Evolutionary conservation across 768 basidiomycete genomes (phyloP).

Genomic region (Megacollybia marginata): DNA sequence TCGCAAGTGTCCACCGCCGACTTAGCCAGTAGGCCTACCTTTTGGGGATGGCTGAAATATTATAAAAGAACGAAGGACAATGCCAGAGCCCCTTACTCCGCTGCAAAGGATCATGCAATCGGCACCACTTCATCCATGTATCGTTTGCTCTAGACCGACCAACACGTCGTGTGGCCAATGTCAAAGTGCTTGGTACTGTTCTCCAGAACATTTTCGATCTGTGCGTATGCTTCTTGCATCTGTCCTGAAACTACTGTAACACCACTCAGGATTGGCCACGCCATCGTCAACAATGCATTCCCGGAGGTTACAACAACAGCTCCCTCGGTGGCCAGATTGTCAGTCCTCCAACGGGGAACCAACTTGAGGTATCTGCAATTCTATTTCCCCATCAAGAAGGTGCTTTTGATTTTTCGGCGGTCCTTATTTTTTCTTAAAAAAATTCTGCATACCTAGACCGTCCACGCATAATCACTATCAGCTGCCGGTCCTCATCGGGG

Average conservation of each 20-base stretch:
- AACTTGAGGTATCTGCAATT: conserved; percentile 59
- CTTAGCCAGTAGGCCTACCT: too few species aligned
- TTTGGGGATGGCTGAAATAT: too few species aligned
- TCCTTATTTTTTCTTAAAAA: background rate
- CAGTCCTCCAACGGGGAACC: conserved; percentile 64
- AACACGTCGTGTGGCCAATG: conserved; percentile 76
- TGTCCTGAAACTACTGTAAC: conserved; percentile 2
- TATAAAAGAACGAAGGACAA: too few species aligned
- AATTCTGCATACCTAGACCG: conserved; percentile 43
- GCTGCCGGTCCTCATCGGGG: conserved; percentile 65
- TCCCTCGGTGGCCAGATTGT: conserved; percentile 55
- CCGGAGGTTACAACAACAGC: conserved; percentile 42
- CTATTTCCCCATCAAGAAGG: conserved; percentile 73
- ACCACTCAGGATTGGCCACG: conserved; percentile 66
- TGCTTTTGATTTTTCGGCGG: conserved; percentile 17
- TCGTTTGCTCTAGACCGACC: conserved; percentile 63
- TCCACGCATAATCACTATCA: conserved; percentile 62
- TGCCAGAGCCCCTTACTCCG: too few species aligned
- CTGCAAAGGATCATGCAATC: background rate
- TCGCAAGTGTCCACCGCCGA: too few species aligned
- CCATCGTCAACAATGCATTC: conserved; percentile 65
- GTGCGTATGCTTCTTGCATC: conserved; percentile 32
- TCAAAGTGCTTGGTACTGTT: conserved; percentile 76
- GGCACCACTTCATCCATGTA: conserved; percentile 62
- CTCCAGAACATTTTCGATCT: conserved; percentile 63